Evolutionary conservation across 1,284 basidiomycete species (phyloP).

Genomic region (Tylopilus orsonianus): DNA sequence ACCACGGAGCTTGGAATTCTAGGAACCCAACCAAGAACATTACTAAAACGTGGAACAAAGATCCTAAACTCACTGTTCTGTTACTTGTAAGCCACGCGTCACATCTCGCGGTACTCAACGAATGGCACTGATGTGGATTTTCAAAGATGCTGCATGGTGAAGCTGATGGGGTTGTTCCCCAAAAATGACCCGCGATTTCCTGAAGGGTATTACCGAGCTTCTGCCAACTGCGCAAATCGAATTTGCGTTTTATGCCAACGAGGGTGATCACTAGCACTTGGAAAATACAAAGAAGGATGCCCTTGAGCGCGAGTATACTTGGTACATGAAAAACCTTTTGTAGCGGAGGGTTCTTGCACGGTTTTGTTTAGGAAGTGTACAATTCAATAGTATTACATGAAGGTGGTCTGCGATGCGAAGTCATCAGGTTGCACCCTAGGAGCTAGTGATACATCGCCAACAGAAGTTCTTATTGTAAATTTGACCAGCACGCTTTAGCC

Average conservation of each 20-base stretch:
- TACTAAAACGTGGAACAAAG: neutral
- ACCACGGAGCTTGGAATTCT: neutral
- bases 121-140: slow-evolving; percentile 6
- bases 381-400: no score
- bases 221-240: slow-evolving; percentile 2
- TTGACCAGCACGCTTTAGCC: no score
- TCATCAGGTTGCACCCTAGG: no score
- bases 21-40: neutral
- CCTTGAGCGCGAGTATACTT: slow-evolving; percentile 44
- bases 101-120: no score
- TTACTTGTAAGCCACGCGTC: slow-evolving; percentile 12
- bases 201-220: slow-evolving; percentile 36
- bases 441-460: no score
- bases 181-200: slow-evolving; percentile 49
- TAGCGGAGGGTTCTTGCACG: neutral
- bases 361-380: neutral
- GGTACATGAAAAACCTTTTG: slow-evolving; percentile 37
- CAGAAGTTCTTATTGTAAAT: no score
- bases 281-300: slow-evolving; percentile 48
- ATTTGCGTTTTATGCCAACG: slow-evolving; percentile 47
- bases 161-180: slow-evolving; percentile 58
- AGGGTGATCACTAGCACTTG: slow-evolving; percentile 56
- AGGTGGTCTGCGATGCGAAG: neutral
- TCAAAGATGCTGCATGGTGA: slow-evolving; percentile 54
- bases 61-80: slow-evolving; percentile 7